phyloP scores from a whole-genome alignment of 208 protist genomes.

The Herpetomonas tarakana region DNA sequence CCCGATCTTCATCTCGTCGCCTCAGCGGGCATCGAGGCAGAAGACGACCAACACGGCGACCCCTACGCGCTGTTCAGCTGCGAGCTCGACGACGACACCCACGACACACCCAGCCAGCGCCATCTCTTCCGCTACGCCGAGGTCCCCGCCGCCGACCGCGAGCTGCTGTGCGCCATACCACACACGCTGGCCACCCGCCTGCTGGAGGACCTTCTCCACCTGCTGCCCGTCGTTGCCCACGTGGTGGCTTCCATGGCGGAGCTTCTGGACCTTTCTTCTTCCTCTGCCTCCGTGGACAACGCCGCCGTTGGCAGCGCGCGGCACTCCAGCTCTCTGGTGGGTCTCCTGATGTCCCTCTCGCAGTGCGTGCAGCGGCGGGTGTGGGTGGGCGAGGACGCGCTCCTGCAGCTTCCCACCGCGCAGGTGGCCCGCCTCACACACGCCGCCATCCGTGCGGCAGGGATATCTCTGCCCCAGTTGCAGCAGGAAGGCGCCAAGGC shows the following conservation, averaged over 20 bases:
- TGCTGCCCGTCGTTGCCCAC: constrained; percentile 54
- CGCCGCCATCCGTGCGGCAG: background rate
- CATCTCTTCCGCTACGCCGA: constrained; percentile 26
- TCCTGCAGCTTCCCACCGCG: constrained; percentile 46
- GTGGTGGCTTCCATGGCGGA: constrained; percentile 49
- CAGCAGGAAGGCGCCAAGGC: background rate
- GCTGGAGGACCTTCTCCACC: constrained; percentile 26
- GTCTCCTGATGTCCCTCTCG: constrained; percentile 53
- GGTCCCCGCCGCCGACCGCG: constrained; percentile 15
- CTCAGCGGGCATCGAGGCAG: background rate
- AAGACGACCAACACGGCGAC: background rate
- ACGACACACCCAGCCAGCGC: constrained; percentile 10
- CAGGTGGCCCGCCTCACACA: background rate
- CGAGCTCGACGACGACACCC: background rate
- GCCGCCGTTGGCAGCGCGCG: constrained; percentile 12
- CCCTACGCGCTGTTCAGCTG: constrained; percentile 7
- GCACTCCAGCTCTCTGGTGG: constrained; percentile 24
- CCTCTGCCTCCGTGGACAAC: no score
- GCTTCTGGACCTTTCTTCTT: constrained; percentile 68
- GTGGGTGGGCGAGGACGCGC: constrained; percentile 48
- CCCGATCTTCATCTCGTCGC: constrained; percentile 1
- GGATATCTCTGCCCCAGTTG: background rate
- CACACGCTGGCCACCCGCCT: constrained; percentile 36
- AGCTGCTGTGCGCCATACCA: constrained; percentile 43
- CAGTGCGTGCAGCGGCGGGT: constrained; percentile 53